Evolutionary conservation across 345 rosid species (phyloP), one percentile per base, ranked within the genome.

Genomic region (Odontarrhena argentea): DNA sequence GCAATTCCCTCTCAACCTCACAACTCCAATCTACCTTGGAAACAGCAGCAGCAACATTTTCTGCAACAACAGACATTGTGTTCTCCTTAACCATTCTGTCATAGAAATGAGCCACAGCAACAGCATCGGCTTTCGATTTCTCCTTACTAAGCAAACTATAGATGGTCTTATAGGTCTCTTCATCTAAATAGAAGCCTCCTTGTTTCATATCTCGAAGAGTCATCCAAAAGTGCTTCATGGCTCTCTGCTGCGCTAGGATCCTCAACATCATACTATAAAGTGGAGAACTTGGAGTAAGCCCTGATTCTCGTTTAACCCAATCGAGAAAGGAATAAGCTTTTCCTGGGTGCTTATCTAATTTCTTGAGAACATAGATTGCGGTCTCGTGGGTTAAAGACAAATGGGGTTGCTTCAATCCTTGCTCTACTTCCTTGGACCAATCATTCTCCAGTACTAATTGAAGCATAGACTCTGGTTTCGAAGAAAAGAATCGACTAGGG

Each of bases 81-180:
- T 86, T 87, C 71, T 89, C 91, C 65, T 80, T 53, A 56, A 82
- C 50, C 98, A 89, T 86, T 56, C 87, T 77, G 7, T 82, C 77
- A 62, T 83, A 76, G 75, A 86, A 89, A 80, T 86, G 88, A 26
- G 78, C 55, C 70, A 92, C 74, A 55, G 89, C 91, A 2, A 67
- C 78, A 25, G 76, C 81, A 47, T 92, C 93, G 6, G 59, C 74
- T n/a, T 50, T 47, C 78, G 77, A 81, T 59, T 75, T 74, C 48
- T 80, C 82, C 73, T 80, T 85, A 53, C 62, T 87, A 26, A 89
- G 80, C 41, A 56, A 26, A 37, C 67, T 69, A 14, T 48, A 26
- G 56, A 89, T 75, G 0, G 93, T 80, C 26, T 14, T 24, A 66
- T 81, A 84, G 7, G 96, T 87, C 15, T 87, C 93, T 60, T 87